Conservation (phyloP, 257 asterid genomes). For the Ballota nigra region DNA sequence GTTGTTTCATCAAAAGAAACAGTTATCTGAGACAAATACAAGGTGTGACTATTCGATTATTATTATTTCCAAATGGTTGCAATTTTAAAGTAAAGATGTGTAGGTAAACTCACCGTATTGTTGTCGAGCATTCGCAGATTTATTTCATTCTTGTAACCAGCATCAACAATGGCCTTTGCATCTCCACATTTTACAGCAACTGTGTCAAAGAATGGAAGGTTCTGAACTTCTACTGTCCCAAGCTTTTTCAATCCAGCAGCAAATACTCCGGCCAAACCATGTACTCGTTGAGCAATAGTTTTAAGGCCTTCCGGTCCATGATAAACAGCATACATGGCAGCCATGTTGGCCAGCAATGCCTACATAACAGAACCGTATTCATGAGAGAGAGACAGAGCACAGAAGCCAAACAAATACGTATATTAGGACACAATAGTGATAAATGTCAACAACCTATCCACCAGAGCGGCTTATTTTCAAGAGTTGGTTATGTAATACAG, state of each 20-base stretch:
- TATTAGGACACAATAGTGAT: background rate
- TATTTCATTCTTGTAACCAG: slow-evolving; percentile 65
- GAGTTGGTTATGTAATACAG: background rate
- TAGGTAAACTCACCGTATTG: slow-evolving; percentile 56
- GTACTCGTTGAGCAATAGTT: slow-evolving; percentile 87
- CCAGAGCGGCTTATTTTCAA: background rate
- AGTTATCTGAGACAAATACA: slow-evolving; percentile 60
- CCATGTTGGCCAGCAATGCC: slow-evolving; percentile 99
- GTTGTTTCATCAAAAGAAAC: slow-evolving; percentile 93
- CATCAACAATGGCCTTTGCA: slow-evolving; percentile 76
- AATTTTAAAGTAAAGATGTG: background rate
- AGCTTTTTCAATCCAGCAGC: slow-evolving; percentile 85
- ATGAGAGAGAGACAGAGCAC: background rate
- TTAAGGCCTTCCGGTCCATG: slow-evolving; percentile 99
- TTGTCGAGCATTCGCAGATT: slow-evolving; percentile 76
- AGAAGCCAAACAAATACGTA: background rate
- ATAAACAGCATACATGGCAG: slow-evolving; percentile 98
- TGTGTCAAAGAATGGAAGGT: slow-evolving; percentile 90
- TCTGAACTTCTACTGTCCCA: slow-evolving; percentile 85
- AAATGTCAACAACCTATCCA: background rate
- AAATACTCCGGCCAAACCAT: slow-evolving; percentile 83
- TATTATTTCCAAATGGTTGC: background rate
- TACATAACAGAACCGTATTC: slow-evolving; percentile 25
- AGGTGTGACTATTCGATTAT: background rate
- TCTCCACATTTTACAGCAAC: slow-evolving; percentile 79